These are phyloP conservation scores for Volvariella volvacea DNA, from an alignment of 1,284 basidiomycete species.

Conservation along the genomic window DNA sequence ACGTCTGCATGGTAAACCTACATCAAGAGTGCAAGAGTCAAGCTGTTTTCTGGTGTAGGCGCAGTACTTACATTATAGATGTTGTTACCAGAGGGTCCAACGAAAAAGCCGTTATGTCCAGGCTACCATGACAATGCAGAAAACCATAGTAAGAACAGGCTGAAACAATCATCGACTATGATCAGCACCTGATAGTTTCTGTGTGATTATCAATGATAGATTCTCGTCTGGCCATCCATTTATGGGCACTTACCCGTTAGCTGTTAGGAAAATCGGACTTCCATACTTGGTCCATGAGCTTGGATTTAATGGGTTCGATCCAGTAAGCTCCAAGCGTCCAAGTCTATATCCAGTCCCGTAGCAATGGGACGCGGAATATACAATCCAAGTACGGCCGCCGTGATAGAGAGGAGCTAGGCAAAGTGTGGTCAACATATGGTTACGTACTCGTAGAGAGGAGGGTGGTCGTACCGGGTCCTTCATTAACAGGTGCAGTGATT, in stretches of 20 bases:
- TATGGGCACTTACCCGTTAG: slow-evolving; percentile 21
- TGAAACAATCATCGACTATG: no score
- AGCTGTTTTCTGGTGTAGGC: not conserved
- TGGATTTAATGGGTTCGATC: slow-evolving; percentile 24
- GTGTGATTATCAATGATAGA: no score
- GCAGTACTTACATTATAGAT: slow-evolving; percentile 21
- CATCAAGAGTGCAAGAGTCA: not conserved
- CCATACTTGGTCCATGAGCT: slow-evolving; percentile 27
- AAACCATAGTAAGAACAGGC: no score
- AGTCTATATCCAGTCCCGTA: slow-evolving; percentile 25
- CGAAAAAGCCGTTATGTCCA: slow-evolving; percentile 28
- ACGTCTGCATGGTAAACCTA: slow-evolving; percentile 22
- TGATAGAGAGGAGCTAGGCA: slow-evolving; percentile 20
- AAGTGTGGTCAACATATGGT: no score
- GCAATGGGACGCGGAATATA: slow-evolving; percentile 27
- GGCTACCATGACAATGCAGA: slow-evolving; percentile 14
- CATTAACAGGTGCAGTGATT: slow-evolving; percentile 26
- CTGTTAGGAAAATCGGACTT: slow-evolving; percentile 23
- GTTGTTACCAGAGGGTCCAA: slow-evolving; percentile 22
- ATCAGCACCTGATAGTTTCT: no score
- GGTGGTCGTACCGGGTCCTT: slow-evolving; percentile 23
- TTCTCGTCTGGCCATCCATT: no score
- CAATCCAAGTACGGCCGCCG: slow-evolving; percentile 25
- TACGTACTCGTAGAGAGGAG: no score
- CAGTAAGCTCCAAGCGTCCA: slow-evolving; percentile 25